Evolutionary conservation across 805 yeast genomes (phyloP).

Genomic region (Starmerella bacillaris): DNA sequence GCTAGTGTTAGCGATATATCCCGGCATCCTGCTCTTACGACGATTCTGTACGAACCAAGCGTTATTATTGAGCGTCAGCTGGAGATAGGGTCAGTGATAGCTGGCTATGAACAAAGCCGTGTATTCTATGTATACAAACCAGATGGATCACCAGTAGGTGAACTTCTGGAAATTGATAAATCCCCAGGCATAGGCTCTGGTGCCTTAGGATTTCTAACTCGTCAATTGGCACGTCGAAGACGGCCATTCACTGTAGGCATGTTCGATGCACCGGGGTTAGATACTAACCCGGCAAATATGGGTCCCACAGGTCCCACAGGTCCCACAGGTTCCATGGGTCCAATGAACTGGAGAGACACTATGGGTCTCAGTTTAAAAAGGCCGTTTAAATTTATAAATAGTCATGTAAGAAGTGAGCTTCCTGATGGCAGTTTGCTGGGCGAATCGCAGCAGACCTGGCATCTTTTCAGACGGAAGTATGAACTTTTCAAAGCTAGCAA

Average conservation of each 20-base stretch:
- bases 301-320: too few relatives aligned
- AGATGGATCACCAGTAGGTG: conserved; percentile 58
- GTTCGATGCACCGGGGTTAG: conserved; percentile 15
- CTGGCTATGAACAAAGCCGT: conserved; percentile 88
- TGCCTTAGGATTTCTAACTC: conserved; percentile 44
- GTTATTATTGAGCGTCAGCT: conserved; percentile 73
- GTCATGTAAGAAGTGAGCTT: conserved; percentile 56
- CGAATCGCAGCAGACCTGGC: conserved; percentile 86
- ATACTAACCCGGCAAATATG: too few relatives aligned
- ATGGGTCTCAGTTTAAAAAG: conserved; percentile 37
- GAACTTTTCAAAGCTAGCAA: conserved; percentile 39
- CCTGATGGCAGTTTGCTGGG: conserved; percentile 51
- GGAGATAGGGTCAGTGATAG: conserved; percentile 68
- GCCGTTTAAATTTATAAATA: conserved; percentile 75
- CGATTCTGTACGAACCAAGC: conserved; percentile 59
- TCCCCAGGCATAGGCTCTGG: conserved; percentile 26
- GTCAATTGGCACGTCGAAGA: conserved; percentile 72
- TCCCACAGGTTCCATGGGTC: too few relatives aligned
- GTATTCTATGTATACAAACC: conserved; percentile 53
- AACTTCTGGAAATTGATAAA: conserved; percentile 58
- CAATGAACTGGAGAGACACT: conserved; percentile 23
- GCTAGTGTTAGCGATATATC: conserved; percentile 3
- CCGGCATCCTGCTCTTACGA: conserved; percentile 30
- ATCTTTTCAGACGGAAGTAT: conserved; percentile 78
- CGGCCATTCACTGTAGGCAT: conserved; percentile 41